Conservation (phyloP, 768 basidiomycete genomes). For the Suillus cothurnatus region DNA sequence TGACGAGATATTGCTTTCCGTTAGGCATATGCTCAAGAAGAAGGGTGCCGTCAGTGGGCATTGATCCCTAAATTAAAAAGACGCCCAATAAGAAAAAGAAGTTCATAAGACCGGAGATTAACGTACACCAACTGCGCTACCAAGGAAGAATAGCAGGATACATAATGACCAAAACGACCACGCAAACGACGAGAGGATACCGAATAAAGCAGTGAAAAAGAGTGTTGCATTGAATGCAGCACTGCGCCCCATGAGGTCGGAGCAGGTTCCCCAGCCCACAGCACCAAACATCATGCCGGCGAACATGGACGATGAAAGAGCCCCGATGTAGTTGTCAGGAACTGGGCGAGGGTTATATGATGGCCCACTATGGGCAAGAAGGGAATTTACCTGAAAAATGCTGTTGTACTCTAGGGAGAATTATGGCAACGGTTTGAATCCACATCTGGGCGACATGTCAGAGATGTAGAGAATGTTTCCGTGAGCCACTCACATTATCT, state of each 20-base stretch:
- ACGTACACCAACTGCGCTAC: slow-evolving; percentile 90
- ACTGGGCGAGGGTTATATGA: slow-evolving; percentile 44
- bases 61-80: slow-evolving; percentile 65
- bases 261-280: slow-evolving; percentile 90
- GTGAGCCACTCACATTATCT: slow-evolving; percentile 67
- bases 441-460: slow-evolving; percentile 70
- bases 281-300: slow-evolving; percentile 98
- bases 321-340: slow-evolving; percentile 75
- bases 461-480: slow-evolving; percentile 14
- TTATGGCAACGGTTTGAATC: slow-evolving; percentile 89
- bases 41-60: slow-evolving; percentile 96
- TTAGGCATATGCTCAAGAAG: slow-evolving; percentile 92
- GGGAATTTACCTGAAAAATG: slow-evolving; percentile 69
- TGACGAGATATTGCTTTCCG: slow-evolving; percentile 90
- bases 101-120: not conserved
- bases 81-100: slow-evolving; percentile 7
- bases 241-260: slow-evolving; percentile 86
- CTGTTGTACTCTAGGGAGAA: slow-evolving; percentile 93
- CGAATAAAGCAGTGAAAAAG: slow-evolving; percentile 88
- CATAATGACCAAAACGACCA: slow-evolving; percentile 72
- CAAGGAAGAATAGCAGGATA: slow-evolving; percentile 79
- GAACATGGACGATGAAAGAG: slow-evolving; percentile 87
- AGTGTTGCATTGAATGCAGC: slow-evolving; percentile 92
- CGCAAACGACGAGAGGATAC: slow-evolving; percentile 74
- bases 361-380: slow-evolving; percentile 10